Base-by-base conservation (phyloP, 192 early-diverging fungal genomes). In the Lunasporangiospora selenospora region DNA sequence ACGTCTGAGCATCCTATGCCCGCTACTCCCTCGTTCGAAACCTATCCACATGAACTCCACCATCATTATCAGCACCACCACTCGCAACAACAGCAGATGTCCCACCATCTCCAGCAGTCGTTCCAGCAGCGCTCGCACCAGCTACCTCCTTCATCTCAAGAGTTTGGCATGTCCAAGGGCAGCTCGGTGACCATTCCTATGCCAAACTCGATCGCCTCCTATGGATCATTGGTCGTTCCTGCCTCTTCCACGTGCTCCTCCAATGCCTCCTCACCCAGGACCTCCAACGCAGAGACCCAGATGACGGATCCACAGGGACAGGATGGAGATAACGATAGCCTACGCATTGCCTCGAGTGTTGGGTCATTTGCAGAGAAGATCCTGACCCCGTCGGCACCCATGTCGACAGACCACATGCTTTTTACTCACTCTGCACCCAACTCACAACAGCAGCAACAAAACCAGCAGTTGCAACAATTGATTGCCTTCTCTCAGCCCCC, bases 221-320 rank as follows among this genome's bases (percentile, higher is more conserved):
- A 63, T 53, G 60, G 61, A n/a, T 73, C 69, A 4, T 48, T 73
- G 32, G 55, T 63, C 8, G 69, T 73, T 7, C 69, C 69, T 19
- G 69, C 69, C 13, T 73, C 69, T 3, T 63, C 59, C 2, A 47
- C 69, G 13, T 39, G 41, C 9, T 63, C 69, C 12, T 73, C 69
- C 0, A 45, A 48, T 1, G 26, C 45, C 2, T 58, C 59, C 1
- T 73, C 69, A 3, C 69, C 69, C 0, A 26, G 23, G 13, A 21
- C 29, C 23, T 16, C 45, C 23, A 21, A 19, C 1, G 45, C 45
- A 3, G n/a, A n/a, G n/a, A n/a, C n/a, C n/a, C 23, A 47, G 24
- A 10, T 13, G 15, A 47, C 21, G 6, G 24, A 19, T 16, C n/a
- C n/a, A n/a, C 45, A 47, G 29, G 26, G 45, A 47, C 45, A 27